Base-by-base conservation (phyloP, 2,329 filamentous ascomycete species). In the Penicillium sp. region DNA sequence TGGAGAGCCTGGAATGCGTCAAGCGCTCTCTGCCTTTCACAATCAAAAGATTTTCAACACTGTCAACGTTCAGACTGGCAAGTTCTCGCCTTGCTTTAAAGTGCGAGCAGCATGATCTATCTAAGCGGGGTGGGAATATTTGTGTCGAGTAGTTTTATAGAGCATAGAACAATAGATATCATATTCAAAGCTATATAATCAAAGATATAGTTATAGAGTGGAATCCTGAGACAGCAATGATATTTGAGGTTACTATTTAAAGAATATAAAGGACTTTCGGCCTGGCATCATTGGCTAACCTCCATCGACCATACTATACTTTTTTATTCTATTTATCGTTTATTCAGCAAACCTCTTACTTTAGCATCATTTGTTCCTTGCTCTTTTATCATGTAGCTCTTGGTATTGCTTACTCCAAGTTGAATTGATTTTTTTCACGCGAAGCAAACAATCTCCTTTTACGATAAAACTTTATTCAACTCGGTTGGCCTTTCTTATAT, bases 1-100 rank as follows among this genome's bases (percentile, higher is more conserved):
- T 16, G 75, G 76, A 0, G 66, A 67, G 0, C 34, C 50, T 0
- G 69, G 72, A 11, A 66, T 65, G 53, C 61, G 73, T 5, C n/a
- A 59, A 31, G 31, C 5, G 2, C 32, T 50, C 13, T 34, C 18
- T 11, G 2, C 2, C 13, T 50, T 50, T 29, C 52, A 38, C 22
- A n/a, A n/a, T 1, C 45, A 26, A 8, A 38, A 24, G 4, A 44
- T 55, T 14, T 7, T 14, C 7, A 44, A 55, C 7, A 55, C 52
- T 3, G 31, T 55, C 2, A 40, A 34, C 29, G 24, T 50, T 38
- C 38, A 50, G 20, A 55, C 52, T 11, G 45, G 45, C n/a, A 22
- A 31, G 34, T 11, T 50, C 7, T n/a, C 32, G 6, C 52, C 39
- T 38, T 39, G 9, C 14, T 32, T 55, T 8, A 13, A 31, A 16